Evolutionary conservation across 495 filamentous ascomycete species (phyloP).

Genomic region (Neurospora intermedia): DNA sequence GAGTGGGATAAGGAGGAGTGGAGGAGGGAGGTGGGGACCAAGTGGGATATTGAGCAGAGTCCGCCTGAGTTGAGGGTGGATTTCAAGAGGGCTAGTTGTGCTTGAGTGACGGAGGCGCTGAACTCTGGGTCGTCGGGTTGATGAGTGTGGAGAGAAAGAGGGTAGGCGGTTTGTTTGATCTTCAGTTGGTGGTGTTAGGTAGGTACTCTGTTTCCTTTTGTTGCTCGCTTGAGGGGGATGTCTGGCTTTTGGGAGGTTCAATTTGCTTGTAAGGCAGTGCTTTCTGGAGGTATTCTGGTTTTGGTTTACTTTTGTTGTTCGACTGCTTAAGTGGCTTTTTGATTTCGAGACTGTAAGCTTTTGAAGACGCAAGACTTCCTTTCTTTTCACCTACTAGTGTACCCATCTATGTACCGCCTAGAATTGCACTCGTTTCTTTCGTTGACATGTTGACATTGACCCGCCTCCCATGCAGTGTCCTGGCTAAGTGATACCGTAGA

Average conservation of each 20-base stretch:
- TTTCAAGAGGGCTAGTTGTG: slow-evolving; percentile 20
- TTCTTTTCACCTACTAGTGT: too few relatives aligned
- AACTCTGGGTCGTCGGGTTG: not conserved
- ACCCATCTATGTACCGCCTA: too few relatives aligned
- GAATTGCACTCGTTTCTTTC: too few relatives aligned
- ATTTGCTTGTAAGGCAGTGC: not conserved
- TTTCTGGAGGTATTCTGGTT: not conserved
- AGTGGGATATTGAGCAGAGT: slow-evolving; percentile 19
- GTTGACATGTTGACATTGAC: not conserved
- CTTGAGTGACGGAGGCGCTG: slow-evolving; percentile 3
- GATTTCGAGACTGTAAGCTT: not conserved
- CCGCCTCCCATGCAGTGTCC: not conserved
- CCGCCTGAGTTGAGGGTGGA: slow-evolving; percentile 22
- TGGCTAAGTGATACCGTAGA: not conserved
- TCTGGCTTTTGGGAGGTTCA: not conserved
- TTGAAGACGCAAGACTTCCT: not conserved
- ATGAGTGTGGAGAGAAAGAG: not conserved
- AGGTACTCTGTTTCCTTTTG: not conserved
- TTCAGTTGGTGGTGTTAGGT: not conserved
- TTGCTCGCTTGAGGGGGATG: not conserved
- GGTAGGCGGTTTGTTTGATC: not conserved
- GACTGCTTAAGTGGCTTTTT: not conserved
- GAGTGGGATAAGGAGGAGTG: slow-evolving; percentile 15
- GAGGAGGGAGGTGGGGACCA: slow-evolving; percentile 2
- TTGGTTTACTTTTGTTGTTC: not conserved